phyloP scores from a whole-genome alignment of 169 alveolate species.

The Plasmodium inui region DNA sequence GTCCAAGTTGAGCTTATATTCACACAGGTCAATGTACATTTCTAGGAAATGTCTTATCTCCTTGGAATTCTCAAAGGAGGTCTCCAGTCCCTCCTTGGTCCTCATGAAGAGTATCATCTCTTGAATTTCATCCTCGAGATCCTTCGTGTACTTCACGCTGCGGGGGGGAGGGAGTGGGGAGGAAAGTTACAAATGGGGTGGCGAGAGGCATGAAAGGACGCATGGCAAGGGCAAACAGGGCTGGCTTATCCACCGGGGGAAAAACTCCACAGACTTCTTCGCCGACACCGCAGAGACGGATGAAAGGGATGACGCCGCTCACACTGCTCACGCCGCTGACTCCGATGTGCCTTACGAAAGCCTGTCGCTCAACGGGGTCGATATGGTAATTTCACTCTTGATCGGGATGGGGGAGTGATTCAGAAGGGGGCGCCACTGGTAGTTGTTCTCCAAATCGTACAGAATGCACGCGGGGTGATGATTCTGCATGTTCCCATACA shows the following conservation, averaged over 20 bases:
- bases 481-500: slow-evolving; percentile 90
- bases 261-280: background rate
- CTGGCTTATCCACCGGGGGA: background rate
- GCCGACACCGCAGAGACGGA: background rate
- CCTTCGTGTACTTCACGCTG: slow-evolving; percentile 49
- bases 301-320: background rate
- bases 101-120: slow-evolving; percentile 69
- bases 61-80: slow-evolving; percentile 54
- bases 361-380: slow-evolving; percentile 62
- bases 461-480: slow-evolving; percentile 89
- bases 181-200: background rate
- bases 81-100: slow-evolving; percentile 67
- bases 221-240: background rate
- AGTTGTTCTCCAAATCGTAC: slow-evolving; percentile 85
- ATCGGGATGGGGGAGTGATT: slow-evolving; percentile 75
- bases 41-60: slow-evolving; percentile 65
- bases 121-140: slow-evolving; percentile 65
- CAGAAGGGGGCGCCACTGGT: slow-evolving; percentile 87
- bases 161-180: background rate
- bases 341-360: slow-evolving; percentile 34
- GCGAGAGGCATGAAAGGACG: background rate
- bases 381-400: slow-evolving; percentile 70
- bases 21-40: slow-evolving; percentile 75
- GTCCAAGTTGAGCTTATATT: slow-evolving; percentile 63
- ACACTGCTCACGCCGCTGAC: background rate